A percentile compares a stretch with the other conserved stretches of the same genome.
phyloP scores from a whole-genome alignment of 2,329 filamentous ascomycete genomes.

The Zymoseptoria crescenta region DNA sequence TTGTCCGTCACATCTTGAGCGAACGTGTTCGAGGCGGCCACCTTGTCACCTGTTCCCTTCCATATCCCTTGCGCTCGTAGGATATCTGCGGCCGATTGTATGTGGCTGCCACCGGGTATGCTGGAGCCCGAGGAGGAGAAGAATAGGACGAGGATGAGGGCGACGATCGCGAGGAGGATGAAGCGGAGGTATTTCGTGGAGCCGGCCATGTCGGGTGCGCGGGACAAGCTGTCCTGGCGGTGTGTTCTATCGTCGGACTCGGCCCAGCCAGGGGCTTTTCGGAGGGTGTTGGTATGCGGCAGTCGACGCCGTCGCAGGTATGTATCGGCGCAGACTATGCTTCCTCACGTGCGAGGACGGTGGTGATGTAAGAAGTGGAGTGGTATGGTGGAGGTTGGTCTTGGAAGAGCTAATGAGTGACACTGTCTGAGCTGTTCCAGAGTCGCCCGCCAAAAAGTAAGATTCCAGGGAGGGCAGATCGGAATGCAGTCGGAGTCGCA shows the following conservation, averaged over 20 bases:
- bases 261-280: conserved; percentile 1
- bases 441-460: neutral
- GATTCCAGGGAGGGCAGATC: neutral
- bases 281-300: neutral
- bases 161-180: conserved; percentile 74
- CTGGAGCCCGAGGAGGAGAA: conserved; percentile 56
- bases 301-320: neutral
- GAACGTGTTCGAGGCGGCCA: conserved; percentile 5
- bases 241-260: neutral
- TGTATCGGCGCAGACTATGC: neutral
- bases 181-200: conserved; percentile 64
- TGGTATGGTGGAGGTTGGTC: neutral
- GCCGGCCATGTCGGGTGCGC: conserved; percentile 49
- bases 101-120: conserved; percentile 26
- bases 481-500: neutral
- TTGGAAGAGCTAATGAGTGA: neutral
- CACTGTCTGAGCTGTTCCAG: neutral
- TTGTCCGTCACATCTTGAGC: conserved; percentile 8
- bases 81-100: conserved; percentile 28
- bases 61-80: conserved; percentile 29
- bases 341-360: neutral
- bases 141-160: conserved; percentile 74
- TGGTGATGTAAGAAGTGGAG: neutral
- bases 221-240: neutral
- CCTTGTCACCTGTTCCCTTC: conserved; percentile 14